These are phyloP conservation scores for Smittium culicis DNA, from an alignment of 371 early-diverging fungal species.

Conservation along the genomic window DNA sequence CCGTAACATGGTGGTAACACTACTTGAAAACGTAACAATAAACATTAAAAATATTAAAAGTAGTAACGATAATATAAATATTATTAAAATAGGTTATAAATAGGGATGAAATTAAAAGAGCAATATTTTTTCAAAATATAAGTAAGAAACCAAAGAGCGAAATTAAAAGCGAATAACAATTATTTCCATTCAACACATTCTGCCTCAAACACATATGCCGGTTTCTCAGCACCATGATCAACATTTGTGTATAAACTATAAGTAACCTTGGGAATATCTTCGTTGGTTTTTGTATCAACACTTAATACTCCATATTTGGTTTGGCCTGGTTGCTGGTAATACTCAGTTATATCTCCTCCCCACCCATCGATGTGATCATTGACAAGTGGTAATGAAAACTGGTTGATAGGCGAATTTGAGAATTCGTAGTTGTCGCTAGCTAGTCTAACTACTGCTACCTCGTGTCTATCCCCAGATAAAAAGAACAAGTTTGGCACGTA, in stretches of 20 bases:
- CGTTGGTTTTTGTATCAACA: constrained; percentile 26
- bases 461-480: constrained; percentile 38
- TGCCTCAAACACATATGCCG: constrained; percentile 26
- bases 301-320: constrained; percentile 30
- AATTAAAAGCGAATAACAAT: no score
- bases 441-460: constrained; percentile 33
- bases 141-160: no score
- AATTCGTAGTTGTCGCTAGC: constrained; percentile 31
- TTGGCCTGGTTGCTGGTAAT: constrained; percentile 26
- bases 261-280: constrained; percentile 17
- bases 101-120: no score
- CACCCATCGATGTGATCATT: constrained; percentile 16
- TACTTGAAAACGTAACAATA: no score
- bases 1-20: no score
- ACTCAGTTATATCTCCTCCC: constrained; percentile 23
- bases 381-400: constrained; percentile 33
- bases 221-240: constrained; percentile 15
- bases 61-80: no score
- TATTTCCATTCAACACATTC: constrained; percentile 20
- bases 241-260: constrained; percentile 29
- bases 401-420: constrained; percentile 34
- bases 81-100: no score
- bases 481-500: constrained; percentile 30
- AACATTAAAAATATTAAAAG: no score
- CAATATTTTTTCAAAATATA: no score